Evolutionary conservation across 805 yeast genomes (phyloP).

Genomic region (Lipomyces chichibuensis): DNA sequence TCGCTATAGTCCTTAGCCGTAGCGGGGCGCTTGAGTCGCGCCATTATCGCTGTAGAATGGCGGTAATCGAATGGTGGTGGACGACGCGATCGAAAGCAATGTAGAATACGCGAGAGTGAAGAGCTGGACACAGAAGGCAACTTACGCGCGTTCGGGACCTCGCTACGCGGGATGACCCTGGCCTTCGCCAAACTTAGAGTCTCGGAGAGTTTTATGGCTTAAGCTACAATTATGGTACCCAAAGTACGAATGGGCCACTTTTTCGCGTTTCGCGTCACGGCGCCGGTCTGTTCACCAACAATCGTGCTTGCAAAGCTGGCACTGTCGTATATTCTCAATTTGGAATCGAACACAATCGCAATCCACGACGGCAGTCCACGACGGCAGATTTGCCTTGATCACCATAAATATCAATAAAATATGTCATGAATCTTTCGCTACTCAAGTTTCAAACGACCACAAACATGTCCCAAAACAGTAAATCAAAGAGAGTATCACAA

Average conservation of each 20-base stretch:
- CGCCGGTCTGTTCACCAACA: no score
- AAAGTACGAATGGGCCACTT: neutral
- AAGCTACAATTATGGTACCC: neutral
- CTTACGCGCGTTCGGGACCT: neutral
- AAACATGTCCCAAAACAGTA: neutral
- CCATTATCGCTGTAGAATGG: neutral
- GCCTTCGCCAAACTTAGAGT: neutral
- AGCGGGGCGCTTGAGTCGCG: neutral
- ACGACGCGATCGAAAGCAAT: neutral
- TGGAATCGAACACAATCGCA: no score
- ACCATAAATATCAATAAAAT: neutral
- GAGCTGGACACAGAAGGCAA: neutral
- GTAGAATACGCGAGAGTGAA: neutral
- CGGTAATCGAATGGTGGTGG: neutral
- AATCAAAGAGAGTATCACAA: neutral
- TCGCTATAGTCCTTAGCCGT: neutral
- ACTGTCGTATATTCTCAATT: no score
- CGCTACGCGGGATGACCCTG: neutral
- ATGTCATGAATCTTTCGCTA: neutral
- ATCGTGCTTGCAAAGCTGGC: no score
- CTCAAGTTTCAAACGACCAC: neutral
- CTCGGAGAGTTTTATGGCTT: neutral
- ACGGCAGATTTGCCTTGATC: no score
- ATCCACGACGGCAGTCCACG: no score
- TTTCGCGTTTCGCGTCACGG: neutral